Conservation (phyloP, 2,329 filamentous ascomycete species). For the Bimuria novae-zelandiae region DNA sequence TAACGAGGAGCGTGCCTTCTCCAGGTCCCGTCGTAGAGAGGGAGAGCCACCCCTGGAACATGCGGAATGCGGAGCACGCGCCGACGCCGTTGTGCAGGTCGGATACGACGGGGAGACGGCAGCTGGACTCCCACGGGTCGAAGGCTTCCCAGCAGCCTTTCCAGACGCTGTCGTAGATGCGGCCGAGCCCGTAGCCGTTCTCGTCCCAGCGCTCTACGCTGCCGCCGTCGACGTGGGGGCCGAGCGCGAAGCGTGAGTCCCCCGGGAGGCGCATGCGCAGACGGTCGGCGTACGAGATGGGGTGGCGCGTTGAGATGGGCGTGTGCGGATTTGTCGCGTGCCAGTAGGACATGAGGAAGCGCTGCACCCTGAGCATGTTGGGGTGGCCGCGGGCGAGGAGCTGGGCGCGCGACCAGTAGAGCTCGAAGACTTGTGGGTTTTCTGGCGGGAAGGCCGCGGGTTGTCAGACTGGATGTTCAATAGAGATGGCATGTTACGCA, state of each 20-base stretch:
- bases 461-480: conserved; percentile 11
- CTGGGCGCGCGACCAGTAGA: conserved; percentile 56
- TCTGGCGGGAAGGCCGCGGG: conserved; percentile 51
- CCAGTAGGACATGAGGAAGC: conserved; percentile 57
- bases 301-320: conserved; percentile 51
- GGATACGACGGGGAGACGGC: conserved; percentile 68
- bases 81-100: conserved; percentile 83
- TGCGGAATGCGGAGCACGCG: conserved; percentile 81
- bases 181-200: conserved; percentile 63
- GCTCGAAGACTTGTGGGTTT: conserved; percentile 56
- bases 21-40: conserved; percentile 74
- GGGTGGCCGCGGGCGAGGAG: conserved; percentile 54
- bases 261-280: conserved; percentile 60
- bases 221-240: conserved; percentile 63
- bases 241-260: conserved; percentile 56
- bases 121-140: conserved; percentile 79
- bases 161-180: conserved; percentile 75
- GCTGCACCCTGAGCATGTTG: conserved; percentile 52
- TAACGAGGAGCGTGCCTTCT: conserved; percentile 82
- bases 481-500: not conserved
- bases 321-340: conserved; percentile 50
- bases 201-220: conserved; percentile 59
- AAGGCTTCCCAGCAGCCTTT: conserved; percentile 78
- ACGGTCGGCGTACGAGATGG: conserved; percentile 55
- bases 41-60: conserved; percentile 88